Evolutionary conservation across 2,329 filamentous ascomycete species (phyloP), one percentile per base, ranked within the genome.

Genomic region (Xylaria sp.): DNA sequence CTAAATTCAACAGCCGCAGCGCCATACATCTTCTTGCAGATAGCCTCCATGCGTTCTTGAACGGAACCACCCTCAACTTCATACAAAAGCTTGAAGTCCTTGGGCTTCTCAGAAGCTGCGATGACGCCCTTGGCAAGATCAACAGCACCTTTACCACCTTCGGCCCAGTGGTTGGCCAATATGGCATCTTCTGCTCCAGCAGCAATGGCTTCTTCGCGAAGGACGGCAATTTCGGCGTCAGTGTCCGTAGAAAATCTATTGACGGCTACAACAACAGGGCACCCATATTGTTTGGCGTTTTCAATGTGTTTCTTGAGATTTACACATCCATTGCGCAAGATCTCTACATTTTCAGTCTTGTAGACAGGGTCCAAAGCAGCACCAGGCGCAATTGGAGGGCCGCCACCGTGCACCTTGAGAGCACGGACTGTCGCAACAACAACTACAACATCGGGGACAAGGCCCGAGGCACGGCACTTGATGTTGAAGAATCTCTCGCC

Each of bases 401-500:
- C 95, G 61, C 94, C 95, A 57, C 95, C 95, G 78, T 99, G 95
- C 3, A 97, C 94, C 84, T 99, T 99, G 67, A 99, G 84, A 6
- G 95, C 95, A 70, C 95, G 90, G 47, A 99, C 92, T 2, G 95
- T 99, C 23, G 95, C 94, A 38, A 99, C 95, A 62, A 99, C 89
- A 46, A 99, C 92, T 6, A 97, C 94, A 1, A 93, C 92, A 73
- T 99, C 95, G 1, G 95, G 95, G 2, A 92, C 87, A 47, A 99
- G 89, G 23, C 94, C 94, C 5, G 94, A 97, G 9, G 93, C 91
- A 64, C 95, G 91, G 82, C 95, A 98, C 85, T 99, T 99, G 84
- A 99, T 98, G 83, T 99, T 98, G 88, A 99, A 98, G 85, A 99
- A 99, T 55, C 95, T 91, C 84, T 99, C 95, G 67, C 95, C 95